phyloP scores from a whole-genome alignment of 2,329 filamentous ascomycete species.

The Aureobasidium mangrovei region DNA sequence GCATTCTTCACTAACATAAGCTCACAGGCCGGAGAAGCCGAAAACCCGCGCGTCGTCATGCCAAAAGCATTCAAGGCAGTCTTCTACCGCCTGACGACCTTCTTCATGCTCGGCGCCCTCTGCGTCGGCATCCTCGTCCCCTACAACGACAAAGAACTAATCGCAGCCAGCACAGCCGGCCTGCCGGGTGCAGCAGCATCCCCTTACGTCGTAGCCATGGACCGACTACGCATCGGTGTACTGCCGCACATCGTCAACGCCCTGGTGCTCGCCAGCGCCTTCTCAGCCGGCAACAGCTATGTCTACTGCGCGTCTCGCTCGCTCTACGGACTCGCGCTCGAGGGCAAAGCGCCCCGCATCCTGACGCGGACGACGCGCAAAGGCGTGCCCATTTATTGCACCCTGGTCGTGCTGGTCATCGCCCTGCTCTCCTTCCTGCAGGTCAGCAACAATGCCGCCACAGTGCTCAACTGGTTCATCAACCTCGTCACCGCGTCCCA shows the following conservation, averaged over 20 bases:
- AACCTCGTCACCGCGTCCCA: slow-evolving; percentile 65
- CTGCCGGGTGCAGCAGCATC: slow-evolving; percentile 57
- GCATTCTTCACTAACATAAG: too few species aligned
- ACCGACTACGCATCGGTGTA: slow-evolving; percentile 52
- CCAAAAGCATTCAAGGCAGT: slow-evolving; percentile 69
- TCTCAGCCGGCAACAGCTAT: slow-evolving; percentile 60
- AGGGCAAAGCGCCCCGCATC: slow-evolving; percentile 55
- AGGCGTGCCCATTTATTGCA: slow-evolving; percentile 68
- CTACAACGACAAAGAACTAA: slow-evolving; percentile 56
- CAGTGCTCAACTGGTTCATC: slow-evolving; percentile 65
- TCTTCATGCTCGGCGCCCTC: slow-evolving; percentile 67
- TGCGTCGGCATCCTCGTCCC: slow-evolving; percentile 64
- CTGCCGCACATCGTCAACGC: slow-evolving; percentile 67
- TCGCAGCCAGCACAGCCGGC: slow-evolving; percentile 49
- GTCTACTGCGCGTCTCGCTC: slow-evolving; percentile 61
- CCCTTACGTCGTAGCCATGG: slow-evolving; percentile 60
- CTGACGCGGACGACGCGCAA: slow-evolving; percentile 52
- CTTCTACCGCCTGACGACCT: slow-evolving; percentile 66
- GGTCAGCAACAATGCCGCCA: slow-evolving; percentile 54
- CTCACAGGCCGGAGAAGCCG: slow-evolving; percentile 52
- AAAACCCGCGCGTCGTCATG: slow-evolving; percentile 60
- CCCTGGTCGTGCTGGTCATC: slow-evolving; percentile 56
- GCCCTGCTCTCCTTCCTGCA: slow-evolving; percentile 66
- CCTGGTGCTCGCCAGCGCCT: slow-evolving; percentile 58
- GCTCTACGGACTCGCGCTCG: slow-evolving; percentile 59